Conservation (phyloP, 2,329 filamentous ascomycete genomes). For the Claviceps spartinae region DNA sequence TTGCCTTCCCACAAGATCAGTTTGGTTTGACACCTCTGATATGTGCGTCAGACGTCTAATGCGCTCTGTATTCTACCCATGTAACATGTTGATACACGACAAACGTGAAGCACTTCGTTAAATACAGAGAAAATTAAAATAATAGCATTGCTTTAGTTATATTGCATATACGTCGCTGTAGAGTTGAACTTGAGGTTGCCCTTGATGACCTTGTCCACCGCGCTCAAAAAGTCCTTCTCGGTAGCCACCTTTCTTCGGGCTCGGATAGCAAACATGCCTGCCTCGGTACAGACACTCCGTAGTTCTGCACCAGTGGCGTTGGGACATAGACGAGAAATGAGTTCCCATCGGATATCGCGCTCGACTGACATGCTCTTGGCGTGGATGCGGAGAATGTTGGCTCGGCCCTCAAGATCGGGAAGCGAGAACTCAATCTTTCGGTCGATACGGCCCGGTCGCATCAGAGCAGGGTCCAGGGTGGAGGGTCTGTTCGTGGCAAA, state of each 20-base stretch:
- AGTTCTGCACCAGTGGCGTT: slow-evolving; percentile 95
- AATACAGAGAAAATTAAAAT: background rate
- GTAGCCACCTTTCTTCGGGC: slow-evolving; percentile 92
- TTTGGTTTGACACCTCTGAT: too few species aligned
- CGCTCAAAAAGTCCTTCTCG: slow-evolving; percentile 96
- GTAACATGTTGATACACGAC: too few species aligned
- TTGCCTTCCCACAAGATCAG: too few species aligned
- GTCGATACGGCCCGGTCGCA: slow-evolving; percentile 94
- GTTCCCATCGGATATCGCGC: slow-evolving; percentile 96
- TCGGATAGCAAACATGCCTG: slow-evolving; percentile 95
- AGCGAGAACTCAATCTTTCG: slow-evolving; percentile 98
- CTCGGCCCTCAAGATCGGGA: slow-evolving; percentile 90
- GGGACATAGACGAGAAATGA: slow-evolving; percentile 91
- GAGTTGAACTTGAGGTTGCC: slow-evolving; percentile 99
- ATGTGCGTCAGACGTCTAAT: too few species aligned
- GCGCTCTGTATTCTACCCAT: too few species aligned
- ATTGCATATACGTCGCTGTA: slow-evolving; percentile 95
- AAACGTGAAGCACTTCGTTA: too few species aligned
- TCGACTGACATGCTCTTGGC: slow-evolving; percentile 99
- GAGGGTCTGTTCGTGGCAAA: slow-evolving; percentile 96
- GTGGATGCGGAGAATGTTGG: slow-evolving; percentile 95
- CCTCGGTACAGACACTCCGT: slow-evolving; percentile 92
- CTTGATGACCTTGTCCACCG: slow-evolving; percentile 99
- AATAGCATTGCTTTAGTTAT: slow-evolving; percentile 55
- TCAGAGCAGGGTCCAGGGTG: slow-evolving; percentile 88